Evolutionary conservation across 2,329 filamentous ascomycete species (phyloP), one percentile per base, ranked within the genome.

Genomic region (Monascus ruber): DNA sequence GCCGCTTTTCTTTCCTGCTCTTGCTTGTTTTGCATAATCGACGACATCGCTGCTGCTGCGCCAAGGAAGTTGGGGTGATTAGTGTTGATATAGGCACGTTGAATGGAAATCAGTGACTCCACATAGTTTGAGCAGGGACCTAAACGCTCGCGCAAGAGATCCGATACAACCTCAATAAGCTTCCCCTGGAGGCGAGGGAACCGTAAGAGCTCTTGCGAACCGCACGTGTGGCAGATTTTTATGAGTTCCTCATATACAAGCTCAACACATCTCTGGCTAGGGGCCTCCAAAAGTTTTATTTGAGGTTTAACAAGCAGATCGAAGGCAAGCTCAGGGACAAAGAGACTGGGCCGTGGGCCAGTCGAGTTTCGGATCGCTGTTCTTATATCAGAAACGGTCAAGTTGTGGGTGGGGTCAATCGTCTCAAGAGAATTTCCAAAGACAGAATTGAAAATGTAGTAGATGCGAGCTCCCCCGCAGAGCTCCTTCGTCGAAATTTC

Each of bases 51-150:
- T 29, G 88, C 89, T 24, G 91, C 89, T 10, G 91, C 91, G 34
- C 91, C 91, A 10, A 96, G 77, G 69, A 98, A 98, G 64, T 98
- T 98, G 36, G 91, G 91, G 60, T 98, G 91, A 57, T 98, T 98
- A 33, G 91, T 98, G 69, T 98, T 98, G 68, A 98, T 96, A 65
- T 98, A 98, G 17, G 91, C 91, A 49, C 91, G 78, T 65, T 98
- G 91, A 44, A 98, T 98, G 25, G 91, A 83, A 49, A 98, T 98
- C 45, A 98, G 73, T 32, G 89, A 96, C 63, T 95, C 91, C 33
- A 98, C 91, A 51, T 98, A 98, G 38, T 68, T 74, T 2, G 89
- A 94, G 41, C 84, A 80, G 7, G 91, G 91, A 2, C 91, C 91
- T 5, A 98, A 73, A 43, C 89, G 78, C 66, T 98, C 91, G 39